phyloP scores from a whole-genome alignment of 805 yeast genomes.

The Saccharomycopsis guyanensis region DNA sequence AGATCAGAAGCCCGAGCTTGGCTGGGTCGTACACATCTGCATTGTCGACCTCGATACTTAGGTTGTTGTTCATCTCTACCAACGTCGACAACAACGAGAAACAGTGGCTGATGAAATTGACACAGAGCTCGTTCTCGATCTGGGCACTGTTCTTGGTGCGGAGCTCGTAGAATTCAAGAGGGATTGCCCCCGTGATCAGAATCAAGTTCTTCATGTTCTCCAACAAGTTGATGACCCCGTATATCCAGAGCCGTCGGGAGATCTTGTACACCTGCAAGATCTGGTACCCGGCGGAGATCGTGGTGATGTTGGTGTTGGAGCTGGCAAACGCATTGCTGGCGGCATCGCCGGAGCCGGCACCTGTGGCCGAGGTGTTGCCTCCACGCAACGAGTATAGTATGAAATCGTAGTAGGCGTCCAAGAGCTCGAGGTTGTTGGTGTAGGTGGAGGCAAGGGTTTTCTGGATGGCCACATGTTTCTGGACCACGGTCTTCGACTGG shows the following conservation, averaged over 20 bases:
- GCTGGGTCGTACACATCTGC: conserved; percentile 33
- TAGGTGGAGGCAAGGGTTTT: conserved; percentile 18
- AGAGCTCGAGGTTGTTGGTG: conserved; percentile 17
- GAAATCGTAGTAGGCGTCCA: conserved; percentile 21
- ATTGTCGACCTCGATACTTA: conserved; percentile 53
- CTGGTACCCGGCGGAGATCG: conserved; percentile 49
- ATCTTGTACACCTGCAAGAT: conserved; percentile 71
- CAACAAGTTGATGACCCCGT: conserved; percentile 69
- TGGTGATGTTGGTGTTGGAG: conserved; percentile 22
- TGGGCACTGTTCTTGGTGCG: conserved; percentile 24
- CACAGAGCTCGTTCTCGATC: conserved; percentile 25
- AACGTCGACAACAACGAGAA: conserved; percentile 25
- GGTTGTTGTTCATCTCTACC: conserved; percentile 50
- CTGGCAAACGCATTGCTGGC: conserved; percentile 22
- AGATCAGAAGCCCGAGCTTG: neutral
- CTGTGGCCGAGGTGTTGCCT: conserved; percentile 14
- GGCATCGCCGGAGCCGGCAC: conserved; percentile 19
- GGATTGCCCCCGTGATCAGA: conserved; percentile 13
- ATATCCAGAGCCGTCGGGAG: conserved; percentile 77
- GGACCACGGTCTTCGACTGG: neutral
- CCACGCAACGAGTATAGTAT: conserved; percentile 19
- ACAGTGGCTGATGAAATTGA: conserved; percentile 19
- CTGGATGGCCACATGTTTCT: conserved; percentile 16
- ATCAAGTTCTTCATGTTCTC: conserved; percentile 21
- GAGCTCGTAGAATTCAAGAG: conserved; percentile 16